Evolutionary conservation across 306 rosid genomes (phyloP).

Genomic region (Echinosophora koreensis): DNA sequence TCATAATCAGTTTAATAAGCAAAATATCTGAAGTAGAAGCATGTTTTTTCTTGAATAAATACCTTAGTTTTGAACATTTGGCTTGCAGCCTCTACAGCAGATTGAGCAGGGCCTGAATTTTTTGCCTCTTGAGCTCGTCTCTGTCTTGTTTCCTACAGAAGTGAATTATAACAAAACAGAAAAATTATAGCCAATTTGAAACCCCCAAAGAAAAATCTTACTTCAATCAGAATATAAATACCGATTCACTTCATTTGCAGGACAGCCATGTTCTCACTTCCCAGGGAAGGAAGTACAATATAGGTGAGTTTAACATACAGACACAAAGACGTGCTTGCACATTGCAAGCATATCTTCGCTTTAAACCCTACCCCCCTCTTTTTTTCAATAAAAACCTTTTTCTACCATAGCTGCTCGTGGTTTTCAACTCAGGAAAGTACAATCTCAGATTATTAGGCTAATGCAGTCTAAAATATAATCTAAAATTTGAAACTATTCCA

Average conservation of each 20-base stretch:
- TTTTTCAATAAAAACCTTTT: no score
- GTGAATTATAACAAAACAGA: constrained; percentile 24
- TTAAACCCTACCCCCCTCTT: not conserved
- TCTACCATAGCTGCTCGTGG: not conserved
- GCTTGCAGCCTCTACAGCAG: constrained; percentile 73
- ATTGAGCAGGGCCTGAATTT: constrained; percentile 69
- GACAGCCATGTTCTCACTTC: not conserved
- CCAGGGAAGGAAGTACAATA: not conserved
- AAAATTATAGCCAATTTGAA: not conserved
- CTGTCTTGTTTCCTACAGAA: constrained; percentile 57
- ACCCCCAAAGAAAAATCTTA: not conserved
- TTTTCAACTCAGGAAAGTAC: constrained; percentile 9
- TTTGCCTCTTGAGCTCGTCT: constrained; percentile 59
- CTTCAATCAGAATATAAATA: not conserved
- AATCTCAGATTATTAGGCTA: not conserved
- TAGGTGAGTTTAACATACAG: not conserved
- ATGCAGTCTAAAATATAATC: not conserved
- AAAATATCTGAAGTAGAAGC: constrained; percentile 17
- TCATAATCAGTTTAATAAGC: not conserved
- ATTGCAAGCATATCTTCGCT: not conserved
- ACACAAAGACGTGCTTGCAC: not conserved
- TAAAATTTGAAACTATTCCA: not conserved
- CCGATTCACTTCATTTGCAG: not conserved
- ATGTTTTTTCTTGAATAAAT: constrained; percentile 17
- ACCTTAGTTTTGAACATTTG: constrained; percentile 74